phyloP scores from a whole-genome alignment of 805 yeast species.

The Jamesozyma jinghongensis region DNA sequence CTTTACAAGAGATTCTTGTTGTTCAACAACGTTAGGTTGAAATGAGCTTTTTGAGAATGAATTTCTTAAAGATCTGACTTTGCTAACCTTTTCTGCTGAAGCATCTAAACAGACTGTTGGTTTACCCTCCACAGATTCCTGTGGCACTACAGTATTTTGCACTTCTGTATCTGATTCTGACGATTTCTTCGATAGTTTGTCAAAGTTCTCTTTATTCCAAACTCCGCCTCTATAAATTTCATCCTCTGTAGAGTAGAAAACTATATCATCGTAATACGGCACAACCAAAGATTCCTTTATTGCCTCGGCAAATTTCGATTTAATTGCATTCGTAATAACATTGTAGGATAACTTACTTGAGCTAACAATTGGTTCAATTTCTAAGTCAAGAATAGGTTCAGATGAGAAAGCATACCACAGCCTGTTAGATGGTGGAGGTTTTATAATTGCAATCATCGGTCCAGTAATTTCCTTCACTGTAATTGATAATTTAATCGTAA shows the following conservation, averaged over 20 bases:
- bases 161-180: not conserved
- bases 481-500: constrained; percentile 62
- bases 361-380: constrained; percentile 85
- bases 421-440: constrained; percentile 86
- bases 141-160: not conserved
- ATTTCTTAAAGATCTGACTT: not conserved
- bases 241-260: constrained; percentile 52
- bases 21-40: not conserved
- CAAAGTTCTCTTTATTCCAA: constrained; percentile 44
- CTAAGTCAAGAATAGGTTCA: constrained; percentile 67
- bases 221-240: constrained; percentile 88
- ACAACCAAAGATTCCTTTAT: constrained; percentile 69
- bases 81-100: not conserved
- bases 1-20: not conserved
- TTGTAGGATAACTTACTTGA: constrained; percentile 71
- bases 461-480: constrained; percentile 66
- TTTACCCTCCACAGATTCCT: no score
- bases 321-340: constrained; percentile 71
- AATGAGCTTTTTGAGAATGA: not conserved
- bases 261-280: constrained; percentile 85
- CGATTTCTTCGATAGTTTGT: not conserved
- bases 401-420: constrained; percentile 82
- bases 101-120: no score
- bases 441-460: constrained; percentile 55
- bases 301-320: constrained; percentile 68